Evolutionary conservation across 208 protist species (phyloP), one percentile per base, ranked within the genome.

Genomic region (Trypanosoma caninum): DNA sequence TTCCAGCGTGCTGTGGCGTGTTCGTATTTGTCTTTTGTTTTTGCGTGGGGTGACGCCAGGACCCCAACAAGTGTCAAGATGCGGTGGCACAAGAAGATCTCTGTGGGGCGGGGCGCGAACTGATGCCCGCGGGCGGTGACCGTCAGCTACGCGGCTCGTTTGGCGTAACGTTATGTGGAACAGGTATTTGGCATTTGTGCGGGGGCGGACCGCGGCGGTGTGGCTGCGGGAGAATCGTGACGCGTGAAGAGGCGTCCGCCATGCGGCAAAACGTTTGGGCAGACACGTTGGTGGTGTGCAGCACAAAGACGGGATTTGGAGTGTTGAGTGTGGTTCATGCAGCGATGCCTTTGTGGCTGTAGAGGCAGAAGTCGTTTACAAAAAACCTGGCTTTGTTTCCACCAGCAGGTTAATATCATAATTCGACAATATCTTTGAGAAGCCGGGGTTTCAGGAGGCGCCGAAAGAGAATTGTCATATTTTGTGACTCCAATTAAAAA

Each of bases 11-110:
- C 5, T 69, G 46, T 57, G 63, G 55, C 0, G 63, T 69, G 3
- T 69, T 54, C 23, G 63, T 61, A 18, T 69, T 69, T 53, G 52
- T 69, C 22, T 33, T 69, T 8, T 69, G 63, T 33, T 69, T n/a
- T 69, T 51, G 54, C 63, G 44, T 69, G 63, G 63, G 56, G 61
- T 56, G 63, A 69, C 31, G 44, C 53, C 2, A 23, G 48, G 23
- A 69, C 53, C 34, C 22, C 61, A 1, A 69, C 63, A 35, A 61
- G 38, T 53, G 53, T 61, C 22, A 46, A 69, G 50, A 69, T 63
- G 55, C 54, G 56, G 37, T 69, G 63, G 63, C 61, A 69, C 34
- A 31, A 50, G 23, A 54, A 69, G 45, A 58, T 69, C 18, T n/a
- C n/a, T 35, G 54, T 30, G 53, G 63, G 9, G 45, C 61, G 14